Evolutionary conservation across 139 green algal species (phyloP).

Genomic region (Tetradesmus obliquus): DNA sequence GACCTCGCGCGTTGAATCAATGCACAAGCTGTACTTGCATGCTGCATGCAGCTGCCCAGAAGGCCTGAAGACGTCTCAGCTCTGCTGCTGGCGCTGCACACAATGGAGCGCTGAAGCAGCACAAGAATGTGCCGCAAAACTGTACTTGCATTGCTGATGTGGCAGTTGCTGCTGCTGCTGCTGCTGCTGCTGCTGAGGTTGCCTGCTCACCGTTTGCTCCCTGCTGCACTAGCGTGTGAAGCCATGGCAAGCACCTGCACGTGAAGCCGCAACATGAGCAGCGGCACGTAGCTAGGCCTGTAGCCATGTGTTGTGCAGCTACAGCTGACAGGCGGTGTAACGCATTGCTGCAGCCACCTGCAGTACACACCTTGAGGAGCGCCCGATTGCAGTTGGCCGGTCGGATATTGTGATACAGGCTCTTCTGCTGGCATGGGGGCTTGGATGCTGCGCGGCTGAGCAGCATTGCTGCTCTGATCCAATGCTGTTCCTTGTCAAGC

Average conservation of each 20-base stretch:
- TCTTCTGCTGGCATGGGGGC: background rate
- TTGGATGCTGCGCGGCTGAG: background rate
- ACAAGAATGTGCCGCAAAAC: background rate
- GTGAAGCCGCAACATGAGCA: background rate
- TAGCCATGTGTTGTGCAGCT: background rate
- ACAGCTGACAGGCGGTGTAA: background rate
- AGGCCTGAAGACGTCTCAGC: too few relatives aligned
- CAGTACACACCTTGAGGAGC: background rate
- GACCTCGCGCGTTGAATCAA: background rate
- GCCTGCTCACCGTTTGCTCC: background rate
- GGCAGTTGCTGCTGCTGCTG: background rate
- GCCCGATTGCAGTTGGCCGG: background rate
- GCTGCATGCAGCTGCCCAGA: too few relatives aligned
- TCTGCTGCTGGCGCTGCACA: background rate
- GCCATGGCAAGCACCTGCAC: background rate
- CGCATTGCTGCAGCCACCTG: background rate
- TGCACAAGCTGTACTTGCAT: too few relatives aligned
- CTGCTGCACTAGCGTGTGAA: background rate
- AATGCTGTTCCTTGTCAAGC: background rate
- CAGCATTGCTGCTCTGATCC: background rate
- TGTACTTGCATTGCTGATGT: too few relatives aligned
- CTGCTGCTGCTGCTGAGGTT: background rate
- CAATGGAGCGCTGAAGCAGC: background rate
- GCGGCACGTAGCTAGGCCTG: background rate
- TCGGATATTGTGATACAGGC: background rate